Base-by-base conservation (phyloP, 2,329 filamentous ascomycete genomes). In the Aureobasidium melanogenum region DNA sequence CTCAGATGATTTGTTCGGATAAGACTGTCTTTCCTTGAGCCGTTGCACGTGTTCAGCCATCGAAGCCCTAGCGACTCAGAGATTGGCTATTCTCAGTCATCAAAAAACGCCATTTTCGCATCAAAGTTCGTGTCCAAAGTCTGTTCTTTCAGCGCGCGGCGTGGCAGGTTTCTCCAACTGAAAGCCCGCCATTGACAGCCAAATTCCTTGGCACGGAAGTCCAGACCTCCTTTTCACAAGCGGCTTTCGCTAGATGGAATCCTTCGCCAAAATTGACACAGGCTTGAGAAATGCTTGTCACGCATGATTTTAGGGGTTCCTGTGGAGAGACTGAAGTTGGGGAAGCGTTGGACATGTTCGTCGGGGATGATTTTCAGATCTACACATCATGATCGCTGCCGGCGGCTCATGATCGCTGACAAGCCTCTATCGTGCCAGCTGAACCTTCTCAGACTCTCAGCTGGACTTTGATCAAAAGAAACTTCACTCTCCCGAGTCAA, bases 31-130 rank as follows among this genome's bases (percentile, higher is more conserved):
- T 15, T 55, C 24, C 36, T 22, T 22, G 47, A 22, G 36, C 51
- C 28, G 51, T 55, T n/a, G 51, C 51, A 55, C 51, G 51, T 55
- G 51, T 55, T 43, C 51, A 32, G 22, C 15, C 19, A 39, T 26
- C 12, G 28, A 15, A 15, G 32, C 34, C 34, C 32, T 22, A 55
- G 51, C 41, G 38, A 55, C 36, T 24, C 43, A 6, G 12, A 19
- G 24, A 43, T 43, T 43, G 38, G 51, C 51, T 55, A 55, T 55
- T 43, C 43, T 24, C 51, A 43, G 51, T 26, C 51, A 41, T 55
- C 9, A 5, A 19, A 54, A 17, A 32, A 55, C 51, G 51, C 51
- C 51, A 55, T 55, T 32, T 55, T 28, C 32, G 17, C 51, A 32
- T 32, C 26, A 57, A 24, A 44, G 17, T 46, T 57, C 54, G 41